A percentile compares a stretch with the other conserved stretches of the same genome.
These are phyloP conservation scores for Neocatenulostroma microsporum DNA, from an alignment of 2,329 filamentous ascomycete species.

Conservation along the genomic window DNA sequence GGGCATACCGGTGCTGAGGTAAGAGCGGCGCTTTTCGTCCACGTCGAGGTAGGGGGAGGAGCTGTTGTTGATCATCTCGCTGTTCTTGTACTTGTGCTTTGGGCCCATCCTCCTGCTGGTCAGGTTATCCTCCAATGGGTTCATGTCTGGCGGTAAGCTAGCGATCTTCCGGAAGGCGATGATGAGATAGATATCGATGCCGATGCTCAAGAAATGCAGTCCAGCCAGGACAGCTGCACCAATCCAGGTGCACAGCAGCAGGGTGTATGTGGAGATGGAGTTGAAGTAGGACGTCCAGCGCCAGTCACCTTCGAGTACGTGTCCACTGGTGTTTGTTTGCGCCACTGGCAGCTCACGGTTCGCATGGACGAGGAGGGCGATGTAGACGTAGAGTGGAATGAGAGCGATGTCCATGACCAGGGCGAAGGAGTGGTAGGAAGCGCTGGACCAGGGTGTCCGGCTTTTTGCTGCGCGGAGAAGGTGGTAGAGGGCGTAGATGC, in stretches of 20 bases:
- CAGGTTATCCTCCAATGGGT: slow-evolving; percentile 78
- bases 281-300: slow-evolving; percentile 65
- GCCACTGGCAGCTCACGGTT: slow-evolving; percentile 27
- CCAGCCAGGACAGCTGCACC: slow-evolving; percentile 55
- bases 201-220: slow-evolving; percentile 63
- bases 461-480: slow-evolving; percentile 61
- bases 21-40: slow-evolving; percentile 54
- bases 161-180: slow-evolving; percentile 75
- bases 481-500: slow-evolving; percentile 71
- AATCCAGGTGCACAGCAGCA: slow-evolving; percentile 58
- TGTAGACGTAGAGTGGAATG: slow-evolving; percentile 57
- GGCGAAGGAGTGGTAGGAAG: slow-evolving; percentile 84
- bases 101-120: slow-evolving; percentile 51
- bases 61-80: slow-evolving; percentile 38
- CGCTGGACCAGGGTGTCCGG: slow-evolving; percentile 69
- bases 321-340: slow-evolving; percentile 2
- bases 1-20: slow-evolving; percentile 39
- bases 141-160: slow-evolving; percentile 83
- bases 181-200: slow-evolving; percentile 66
- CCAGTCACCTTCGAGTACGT: slow-evolving; percentile 29
- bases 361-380: slow-evolving; percentile 46
- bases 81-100: slow-evolving; percentile 69
- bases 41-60: slow-evolving; percentile 14
- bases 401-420: slow-evolving; percentile 62
- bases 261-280: slow-evolving; percentile 51